phyloP scores from a whole-genome alignment of 2,329 filamentous ascomycete species.

The Scytalidium sp. region DNA sequence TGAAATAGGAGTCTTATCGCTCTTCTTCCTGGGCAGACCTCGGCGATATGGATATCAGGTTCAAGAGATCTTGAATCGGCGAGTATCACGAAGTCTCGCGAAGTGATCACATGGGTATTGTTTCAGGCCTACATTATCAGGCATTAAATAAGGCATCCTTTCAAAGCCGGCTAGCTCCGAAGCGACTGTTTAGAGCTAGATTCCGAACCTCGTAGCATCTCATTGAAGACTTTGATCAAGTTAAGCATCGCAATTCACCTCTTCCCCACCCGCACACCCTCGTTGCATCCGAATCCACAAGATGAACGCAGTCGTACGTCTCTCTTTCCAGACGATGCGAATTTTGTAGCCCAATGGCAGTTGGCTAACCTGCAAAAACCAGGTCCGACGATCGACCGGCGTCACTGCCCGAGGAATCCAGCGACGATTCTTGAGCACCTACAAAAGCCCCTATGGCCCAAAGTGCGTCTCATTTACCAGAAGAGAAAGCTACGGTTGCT shows the following conservation, averaged over 20 bases:
- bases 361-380: neutral
- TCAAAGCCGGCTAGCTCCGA: neutral
- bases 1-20: no score
- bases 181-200: no score
- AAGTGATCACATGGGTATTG: no score
- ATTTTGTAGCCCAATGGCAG: neutral
- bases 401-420: neutral
- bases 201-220: neutral
- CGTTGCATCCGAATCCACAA: neutral
- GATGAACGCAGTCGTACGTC: neutral
- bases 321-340: neutral
- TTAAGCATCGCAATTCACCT: neutral
- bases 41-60: no score
- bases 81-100: no score
- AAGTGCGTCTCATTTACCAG: constrained; percentile 48
- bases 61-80: no score
- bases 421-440: constrained; percentile 26
- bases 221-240: neutral
- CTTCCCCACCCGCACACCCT: neutral
- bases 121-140: neutral
- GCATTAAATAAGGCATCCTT: neutral
- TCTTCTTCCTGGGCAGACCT: no score
- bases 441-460: constrained; percentile 63
- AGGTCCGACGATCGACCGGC: neutral
- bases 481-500: constrained; percentile 2